These are phyloP conservation scores for Metarhizium humberi DNA, from an alignment of 2,329 filamentous ascomycete genomes.

Conservation along the genomic window DNA sequence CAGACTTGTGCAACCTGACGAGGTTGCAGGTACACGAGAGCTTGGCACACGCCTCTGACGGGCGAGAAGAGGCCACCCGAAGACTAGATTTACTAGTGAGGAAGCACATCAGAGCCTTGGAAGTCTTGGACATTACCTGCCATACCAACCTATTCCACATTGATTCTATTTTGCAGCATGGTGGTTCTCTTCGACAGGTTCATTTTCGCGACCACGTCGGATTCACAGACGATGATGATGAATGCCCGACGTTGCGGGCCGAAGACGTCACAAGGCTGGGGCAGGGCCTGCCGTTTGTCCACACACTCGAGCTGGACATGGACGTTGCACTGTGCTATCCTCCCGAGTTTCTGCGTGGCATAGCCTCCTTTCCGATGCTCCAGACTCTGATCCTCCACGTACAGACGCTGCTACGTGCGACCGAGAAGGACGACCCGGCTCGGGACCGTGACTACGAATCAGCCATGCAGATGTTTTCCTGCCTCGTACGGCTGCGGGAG, in stretches of 20 bases:
- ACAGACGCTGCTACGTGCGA: slow-evolving; percentile 29
- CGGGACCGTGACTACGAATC: slow-evolving; percentile 29
- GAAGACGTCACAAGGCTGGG: slow-evolving; percentile 26
- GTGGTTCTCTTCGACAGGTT: slow-evolving; percentile 25
- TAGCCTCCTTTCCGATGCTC: slow-evolving; percentile 30
- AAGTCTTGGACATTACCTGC: slow-evolving; percentile 30
- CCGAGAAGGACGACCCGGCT: slow-evolving; percentile 16
- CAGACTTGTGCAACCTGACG: slow-evolving; percentile 25
- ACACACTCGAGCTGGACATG: slow-evolving; percentile 37
- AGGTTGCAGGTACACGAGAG: slow-evolving; percentile 35
- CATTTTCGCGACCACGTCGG: slow-evolving; percentile 36
- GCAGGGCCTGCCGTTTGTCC: slow-evolving; percentile 20
- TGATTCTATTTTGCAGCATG: slow-evolving; percentile 29
- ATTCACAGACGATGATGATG: slow-evolving; percentile 31
- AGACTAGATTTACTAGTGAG: slow-evolving; percentile 29
- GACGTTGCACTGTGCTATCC: slow-evolving; percentile 28
- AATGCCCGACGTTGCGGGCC: slow-evolving; percentile 31
- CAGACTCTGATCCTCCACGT: slow-evolving; percentile 33
- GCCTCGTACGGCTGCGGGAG: slow-evolving; percentile 21
- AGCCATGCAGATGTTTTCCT: slow-evolving; percentile 22
- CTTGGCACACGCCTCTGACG: slow-evolving; percentile 29
- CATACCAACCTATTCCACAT: slow-evolving; percentile 30
- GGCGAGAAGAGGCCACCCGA: slow-evolving; percentile 28
- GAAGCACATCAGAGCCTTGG: slow-evolving; percentile 26
- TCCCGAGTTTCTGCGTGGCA: slow-evolving; percentile 25